Evolutionary conservation across 2,329 filamentous ascomycete genomes (phyloP).

Genomic region (Xylaria sp.): DNA sequence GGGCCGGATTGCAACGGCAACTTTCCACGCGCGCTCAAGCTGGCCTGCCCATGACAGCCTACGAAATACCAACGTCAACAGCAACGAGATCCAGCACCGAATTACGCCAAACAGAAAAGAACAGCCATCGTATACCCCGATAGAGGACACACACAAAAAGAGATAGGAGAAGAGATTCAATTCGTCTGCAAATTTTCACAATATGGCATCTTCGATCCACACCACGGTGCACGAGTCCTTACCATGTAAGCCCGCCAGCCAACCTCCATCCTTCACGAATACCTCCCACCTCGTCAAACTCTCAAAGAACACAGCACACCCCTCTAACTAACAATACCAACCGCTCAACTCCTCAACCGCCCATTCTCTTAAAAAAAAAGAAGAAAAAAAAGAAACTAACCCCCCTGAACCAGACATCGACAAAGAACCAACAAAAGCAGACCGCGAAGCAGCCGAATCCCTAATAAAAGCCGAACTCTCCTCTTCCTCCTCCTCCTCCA

Average conservation of each 20-base stretch:
- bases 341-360: conserved; percentile 11
- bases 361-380: background rate
- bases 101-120: background rate
- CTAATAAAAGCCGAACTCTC: conserved; percentile 76
- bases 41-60: conserved; percentile 3
- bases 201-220: conserved; percentile 70
- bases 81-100: background rate
- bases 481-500: background rate
- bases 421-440: conserved; percentile 69
- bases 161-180: background rate
- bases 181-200: conserved; percentile 38
- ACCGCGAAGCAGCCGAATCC: conserved; percentile 73
- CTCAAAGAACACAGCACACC: background rate
- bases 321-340: background rate
- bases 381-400: conserved; percentile 28
- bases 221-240: conserved; percentile 81
- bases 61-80: conserved; percentile 4
- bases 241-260: conserved; percentile 70
- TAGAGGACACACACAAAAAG: background rate
- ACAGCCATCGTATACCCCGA: background rate
- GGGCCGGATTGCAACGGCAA: conserved; percentile 10
- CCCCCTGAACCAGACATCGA: conserved; percentile 76
- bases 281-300: background rate
- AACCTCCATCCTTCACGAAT: background rate
- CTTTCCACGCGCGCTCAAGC: conserved; percentile 11